These are phyloP conservation scores for Dunaliella primolecta DNA, from an alignment of 139 green algal genomes.

Conservation along the genomic window DNA sequence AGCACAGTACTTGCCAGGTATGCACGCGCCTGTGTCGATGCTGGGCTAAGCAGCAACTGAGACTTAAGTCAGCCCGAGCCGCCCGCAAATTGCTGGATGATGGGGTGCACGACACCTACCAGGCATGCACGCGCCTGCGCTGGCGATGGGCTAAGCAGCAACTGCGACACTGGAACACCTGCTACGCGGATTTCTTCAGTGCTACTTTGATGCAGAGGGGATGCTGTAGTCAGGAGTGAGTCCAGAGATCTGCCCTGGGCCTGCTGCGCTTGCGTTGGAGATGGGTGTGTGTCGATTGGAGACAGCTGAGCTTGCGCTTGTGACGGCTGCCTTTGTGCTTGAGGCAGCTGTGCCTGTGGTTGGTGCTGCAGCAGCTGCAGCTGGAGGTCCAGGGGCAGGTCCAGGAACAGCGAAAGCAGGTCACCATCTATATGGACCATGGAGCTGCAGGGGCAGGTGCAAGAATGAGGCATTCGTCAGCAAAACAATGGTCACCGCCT, in stretches of 20 bases:
- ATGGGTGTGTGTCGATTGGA: too few relatives aligned
- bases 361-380: neutral
- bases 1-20: too few relatives aligned
- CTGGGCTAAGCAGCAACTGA: too few relatives aligned
- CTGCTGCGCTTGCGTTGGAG: too few relatives aligned
- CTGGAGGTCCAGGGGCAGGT: neutral
- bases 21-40: too few relatives aligned
- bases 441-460: neutral
- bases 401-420: neutral
- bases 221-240: too few relatives aligned
- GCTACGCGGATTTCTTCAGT: neutral
- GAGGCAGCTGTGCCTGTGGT: neutral
- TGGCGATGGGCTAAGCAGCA: neutral
- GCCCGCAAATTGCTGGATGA: neutral
- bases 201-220: neutral
- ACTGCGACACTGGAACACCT: neutral
- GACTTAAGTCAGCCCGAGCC: neutral
- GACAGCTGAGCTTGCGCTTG: too few relatives aligned
- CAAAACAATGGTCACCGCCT: too few relatives aligned
- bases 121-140: neutral
- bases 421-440: neutral
- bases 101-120: neutral
- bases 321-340: neutral
- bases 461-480: too few relatives aligned
- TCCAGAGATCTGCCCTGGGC: too few relatives aligned